Base-by-base conservation (phyloP, 2,329 filamentous ascomycete species). In the Sarocladiaceae sp. region DNA sequence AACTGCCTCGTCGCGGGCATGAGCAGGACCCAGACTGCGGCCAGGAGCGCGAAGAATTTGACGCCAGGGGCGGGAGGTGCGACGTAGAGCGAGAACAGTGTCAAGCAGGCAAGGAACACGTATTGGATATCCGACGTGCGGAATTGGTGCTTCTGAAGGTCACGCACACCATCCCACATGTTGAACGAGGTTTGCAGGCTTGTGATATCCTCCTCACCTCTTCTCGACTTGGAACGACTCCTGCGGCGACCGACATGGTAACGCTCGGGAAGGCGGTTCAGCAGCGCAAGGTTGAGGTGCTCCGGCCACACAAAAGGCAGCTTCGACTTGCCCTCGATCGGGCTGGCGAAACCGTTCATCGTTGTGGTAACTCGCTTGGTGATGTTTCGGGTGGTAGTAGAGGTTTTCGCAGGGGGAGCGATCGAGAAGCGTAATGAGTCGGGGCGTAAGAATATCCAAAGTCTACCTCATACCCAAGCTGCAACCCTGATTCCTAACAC, bases 1-100 rank as follows among this genome's bases (percentile, higher is more conserved):
- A 97, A 96, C 68, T 97, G 93, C 57, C 90, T 81, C 3, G 92
- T 95, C 49, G 90, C 79, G 6, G 93, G 93, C 68, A 96, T 80
- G 40, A 93, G 75, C 35, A 96, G 75, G 28, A 91, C 82, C 59
- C 83, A 74, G 54, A 87, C 74, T 55, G 92, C 77, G 51, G 82
- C 75, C 1, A 85, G 77, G 13, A 90, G 79, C 37, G 87, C 82
- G 46, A 84, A 78, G 1, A 86, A 85, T 78, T 96, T 97, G 57
- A 87, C 72, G 52, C 93, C 68, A 0, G 90, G 87, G 1, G 90
- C 90, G 1, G 90, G 80, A 57, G 92, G 87, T 56, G 93, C 90
- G 57, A 97, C 84, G 61, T 80, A 87, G 55, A 97, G 78, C 51
- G 87, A 90, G 73, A 96, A 96, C 60, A 96, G 82, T 59, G 83